Evolutionary conservation across 2,329 filamentous ascomycete species (phyloP).

Genomic region (Bipolaris sorokiniana): DNA sequence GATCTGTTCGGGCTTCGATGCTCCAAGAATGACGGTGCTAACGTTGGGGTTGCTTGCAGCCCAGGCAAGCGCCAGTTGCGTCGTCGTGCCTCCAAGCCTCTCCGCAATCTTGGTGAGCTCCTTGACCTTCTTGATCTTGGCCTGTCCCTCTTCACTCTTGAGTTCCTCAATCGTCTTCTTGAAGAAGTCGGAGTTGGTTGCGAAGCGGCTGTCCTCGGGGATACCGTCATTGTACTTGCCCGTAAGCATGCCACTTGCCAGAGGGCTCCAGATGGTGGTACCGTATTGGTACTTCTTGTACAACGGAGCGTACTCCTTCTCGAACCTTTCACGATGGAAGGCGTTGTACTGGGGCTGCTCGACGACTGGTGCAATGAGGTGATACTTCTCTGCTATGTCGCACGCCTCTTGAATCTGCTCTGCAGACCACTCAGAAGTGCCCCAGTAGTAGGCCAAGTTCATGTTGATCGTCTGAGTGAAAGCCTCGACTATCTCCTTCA

Average conservation of each 20-base stretch:
- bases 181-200: slow-evolving; percentile 64
- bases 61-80: slow-evolving; percentile 66
- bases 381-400: slow-evolving; percentile 67
- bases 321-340: slow-evolving; percentile 66
- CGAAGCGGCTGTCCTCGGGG: slow-evolving; percentile 65
- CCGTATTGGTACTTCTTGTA: slow-evolving; percentile 64
- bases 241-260: slow-evolving; percentile 64
- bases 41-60: slow-evolving; percentile 65
- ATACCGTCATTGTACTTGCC: slow-evolving; percentile 71
- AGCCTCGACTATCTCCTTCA: slow-evolving; percentile 67
- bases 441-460: slow-evolving; percentile 61
- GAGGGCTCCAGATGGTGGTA: slow-evolving; percentile 60
- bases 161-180: slow-evolving; percentile 61
- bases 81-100: slow-evolving; percentile 54
- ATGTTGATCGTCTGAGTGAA: slow-evolving; percentile 60
- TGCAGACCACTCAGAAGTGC: slow-evolving; percentile 66
- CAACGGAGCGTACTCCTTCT: slow-evolving; percentile 65
- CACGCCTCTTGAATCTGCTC: slow-evolving; percentile 64
- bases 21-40: slow-evolving; percentile 62
- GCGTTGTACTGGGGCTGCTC: slow-evolving; percentile 67
- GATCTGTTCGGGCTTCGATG: slow-evolving; percentile 58
- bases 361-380: slow-evolving; percentile 63
- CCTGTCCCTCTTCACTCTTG: slow-evolving; percentile 57
- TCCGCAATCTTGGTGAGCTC: slow-evolving; percentile 59
- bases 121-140: slow-evolving; percentile 65